Evolutionary conservation across 2,329 filamentous ascomycete species (phyloP).

Genomic region (Cladosporium halotolerans): DNA sequence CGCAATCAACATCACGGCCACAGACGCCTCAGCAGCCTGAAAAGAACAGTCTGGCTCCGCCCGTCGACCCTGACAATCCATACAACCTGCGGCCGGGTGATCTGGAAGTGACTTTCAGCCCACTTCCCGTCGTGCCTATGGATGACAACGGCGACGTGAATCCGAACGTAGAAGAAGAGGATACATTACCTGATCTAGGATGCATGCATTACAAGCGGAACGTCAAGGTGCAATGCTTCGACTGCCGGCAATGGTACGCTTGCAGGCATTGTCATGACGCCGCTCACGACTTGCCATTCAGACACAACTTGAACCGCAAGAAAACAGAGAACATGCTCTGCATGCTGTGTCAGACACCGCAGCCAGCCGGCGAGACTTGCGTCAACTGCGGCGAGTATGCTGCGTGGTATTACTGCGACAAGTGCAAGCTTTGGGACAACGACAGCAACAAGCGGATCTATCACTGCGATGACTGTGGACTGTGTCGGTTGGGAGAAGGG

Average conservation of each 20-base stretch:
- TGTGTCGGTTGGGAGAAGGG: slow-evolving; percentile 84
- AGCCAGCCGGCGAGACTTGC: slow-evolving; percentile 74
- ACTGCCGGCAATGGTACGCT: slow-evolving; percentile 87
- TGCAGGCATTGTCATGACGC: slow-evolving; percentile 96
- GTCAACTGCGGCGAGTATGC: slow-evolving; percentile 67
- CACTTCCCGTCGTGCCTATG: slow-evolving; percentile 20
- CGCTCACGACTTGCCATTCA: slow-evolving; percentile 51
- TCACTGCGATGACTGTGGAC: slow-evolving; percentile 92
- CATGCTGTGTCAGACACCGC: slow-evolving; percentile 85
- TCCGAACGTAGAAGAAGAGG: slow-evolving; percentile 27
- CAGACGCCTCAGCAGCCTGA: neutral
- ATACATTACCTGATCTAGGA: slow-evolving; percentile 53
- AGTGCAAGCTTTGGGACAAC: slow-evolving; percentile 97
- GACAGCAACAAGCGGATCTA: slow-evolving; percentile 87
- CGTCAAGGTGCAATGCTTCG: slow-evolving; percentile 88
- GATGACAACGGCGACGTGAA: slow-evolving; percentile 34
- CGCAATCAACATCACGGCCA: neutral
- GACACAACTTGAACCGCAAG: slow-evolving; percentile 60
- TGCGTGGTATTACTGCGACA: slow-evolving; percentile 85
- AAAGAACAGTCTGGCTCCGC: slow-evolving; percentile 1
- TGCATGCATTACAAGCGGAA: slow-evolving; percentile 93
- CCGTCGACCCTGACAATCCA: slow-evolving; percentile 30
- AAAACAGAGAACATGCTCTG: slow-evolving; percentile 95
- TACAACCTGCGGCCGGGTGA: slow-evolving; percentile 31
- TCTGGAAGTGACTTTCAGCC: slow-evolving; percentile 29